Conservation (phyloP, 2,329 filamentous ascomycete species). For the Colletotrichum sp. region DNA sequence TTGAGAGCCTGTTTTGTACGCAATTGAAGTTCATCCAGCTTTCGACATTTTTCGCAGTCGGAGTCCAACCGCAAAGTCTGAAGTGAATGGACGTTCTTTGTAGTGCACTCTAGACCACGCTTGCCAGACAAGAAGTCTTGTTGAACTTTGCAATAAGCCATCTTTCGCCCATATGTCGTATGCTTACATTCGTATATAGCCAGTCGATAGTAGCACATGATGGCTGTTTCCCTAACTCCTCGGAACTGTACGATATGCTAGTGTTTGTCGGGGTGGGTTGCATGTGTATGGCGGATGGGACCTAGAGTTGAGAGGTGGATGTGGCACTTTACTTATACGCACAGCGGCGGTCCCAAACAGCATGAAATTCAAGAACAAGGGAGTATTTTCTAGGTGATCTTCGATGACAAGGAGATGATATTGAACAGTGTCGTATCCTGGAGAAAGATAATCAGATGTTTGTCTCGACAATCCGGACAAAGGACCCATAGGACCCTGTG, state of each 20-base stretch:
- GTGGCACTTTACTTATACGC: background rate
- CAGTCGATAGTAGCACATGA: conserved; percentile 26
- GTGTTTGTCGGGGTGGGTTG: background rate
- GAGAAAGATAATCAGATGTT: background rate
- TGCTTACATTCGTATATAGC: conserved; percentile 25
- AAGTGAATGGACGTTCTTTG: background rate
- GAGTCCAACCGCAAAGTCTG: background rate
- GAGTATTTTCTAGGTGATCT: background rate
- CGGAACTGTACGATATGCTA: background rate
- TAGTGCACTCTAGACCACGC: background rate
- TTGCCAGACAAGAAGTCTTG: background rate
- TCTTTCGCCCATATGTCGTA: conserved; percentile 5
- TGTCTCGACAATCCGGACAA: background rate
- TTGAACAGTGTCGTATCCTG: background rate
- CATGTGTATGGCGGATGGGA: background rate
- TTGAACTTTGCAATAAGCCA: background rate
- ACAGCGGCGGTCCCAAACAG: background rate
- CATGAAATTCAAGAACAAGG: background rate
- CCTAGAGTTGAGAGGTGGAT: background rate
- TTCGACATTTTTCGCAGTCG: conserved; percentile 8
- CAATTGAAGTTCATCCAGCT: background rate
- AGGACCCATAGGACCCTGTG: background rate
- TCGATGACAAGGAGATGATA: background rate
- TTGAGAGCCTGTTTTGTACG: background rate
- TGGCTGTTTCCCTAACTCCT: background rate